Conservation (phyloP, 2,329 filamentous ascomycete genomes). For the Cladophialophora chaetospira region DNA sequence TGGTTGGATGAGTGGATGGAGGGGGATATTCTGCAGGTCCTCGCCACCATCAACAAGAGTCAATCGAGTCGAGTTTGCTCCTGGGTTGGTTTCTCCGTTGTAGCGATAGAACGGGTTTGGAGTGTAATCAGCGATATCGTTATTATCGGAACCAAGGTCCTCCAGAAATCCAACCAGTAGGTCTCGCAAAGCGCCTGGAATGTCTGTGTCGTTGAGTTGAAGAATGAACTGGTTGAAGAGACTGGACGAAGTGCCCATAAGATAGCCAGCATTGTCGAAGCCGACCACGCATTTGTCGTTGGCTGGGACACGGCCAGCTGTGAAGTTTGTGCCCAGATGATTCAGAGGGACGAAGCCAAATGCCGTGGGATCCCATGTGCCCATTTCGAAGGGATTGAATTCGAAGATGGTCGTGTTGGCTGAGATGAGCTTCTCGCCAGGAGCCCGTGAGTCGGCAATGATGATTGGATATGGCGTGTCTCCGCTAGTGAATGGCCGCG, state of each 20-base stretch:
- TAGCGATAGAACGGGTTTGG: slow-evolving; percentile 76
- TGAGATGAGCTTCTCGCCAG: slow-evolving; percentile 62
- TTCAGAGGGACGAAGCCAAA: slow-evolving; percentile 70
- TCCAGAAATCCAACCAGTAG: slow-evolving; percentile 50
- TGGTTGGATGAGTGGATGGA: slow-evolving; percentile 76
- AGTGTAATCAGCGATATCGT: slow-evolving; percentile 73
- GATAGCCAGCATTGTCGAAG: slow-evolving; percentile 78
- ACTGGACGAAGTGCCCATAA: slow-evolving; percentile 83
- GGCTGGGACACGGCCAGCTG: slow-evolving; percentile 58
- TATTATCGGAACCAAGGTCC: slow-evolving; percentile 58
- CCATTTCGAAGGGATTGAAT: slow-evolving; percentile 77
- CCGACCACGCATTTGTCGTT: slow-evolving; percentile 69
- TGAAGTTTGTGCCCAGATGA: slow-evolving; percentile 74
- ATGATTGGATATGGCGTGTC: slow-evolving; percentile 72
- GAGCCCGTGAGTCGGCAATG: slow-evolving; percentile 67
- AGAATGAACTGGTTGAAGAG: slow-evolving; percentile 81
- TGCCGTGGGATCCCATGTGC: slow-evolving; percentile 72
- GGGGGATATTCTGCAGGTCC: slow-evolving; percentile 76
- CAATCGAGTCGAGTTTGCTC: slow-evolving; percentile 56
- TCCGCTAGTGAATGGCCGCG: slow-evolving; percentile 63
- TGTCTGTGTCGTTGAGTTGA: slow-evolving; percentile 57
- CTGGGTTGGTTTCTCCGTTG: slow-evolving; percentile 61
- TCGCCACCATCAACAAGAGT: slow-evolving; percentile 78
- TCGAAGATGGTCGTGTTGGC: slow-evolving; percentile 76
- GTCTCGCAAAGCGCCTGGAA: slow-evolving; percentile 56